Evolutionary conservation across 225 moss, liverwort and hornwort genomes (phyloP).

Genomic region (Pseudisothecium myosuroides): DNA sequence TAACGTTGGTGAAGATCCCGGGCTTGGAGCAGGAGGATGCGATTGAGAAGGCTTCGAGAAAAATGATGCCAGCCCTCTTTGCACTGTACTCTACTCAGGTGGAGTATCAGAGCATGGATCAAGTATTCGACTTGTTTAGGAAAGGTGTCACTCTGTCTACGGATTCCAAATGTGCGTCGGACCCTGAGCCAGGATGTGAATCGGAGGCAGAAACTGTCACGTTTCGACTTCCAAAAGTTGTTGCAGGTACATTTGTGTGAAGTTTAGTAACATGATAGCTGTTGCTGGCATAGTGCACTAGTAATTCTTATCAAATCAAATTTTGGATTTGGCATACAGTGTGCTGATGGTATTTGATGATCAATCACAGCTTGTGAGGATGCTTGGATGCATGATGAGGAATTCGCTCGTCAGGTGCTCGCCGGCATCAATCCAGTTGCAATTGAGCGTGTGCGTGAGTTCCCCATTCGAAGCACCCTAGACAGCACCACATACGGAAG

Average conservation of each 20-base stretch:
- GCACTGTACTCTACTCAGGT: constrained; percentile 32
- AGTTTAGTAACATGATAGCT: not conserved
- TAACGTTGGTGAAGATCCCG: constrained; percentile 34
- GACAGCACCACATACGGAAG: constrained; percentile 24
- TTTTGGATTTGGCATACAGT: not conserved
- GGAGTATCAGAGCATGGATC: constrained; percentile 40
- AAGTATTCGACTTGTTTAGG: constrained; percentile 49
- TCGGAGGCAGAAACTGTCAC: not conserved
- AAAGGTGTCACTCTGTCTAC: constrained; percentile 8
- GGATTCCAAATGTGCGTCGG: not conserved
- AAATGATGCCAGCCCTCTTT: constrained; percentile 47
- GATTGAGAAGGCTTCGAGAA: constrained; percentile 45
- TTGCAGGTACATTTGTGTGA: constrained; percentile 20
- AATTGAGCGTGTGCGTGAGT: constrained; percentile 42
- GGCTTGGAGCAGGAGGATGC: constrained; percentile 43
- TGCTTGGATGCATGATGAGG: constrained; percentile 63
- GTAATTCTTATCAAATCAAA: not conserved
- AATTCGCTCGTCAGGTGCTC: constrained; percentile 58
- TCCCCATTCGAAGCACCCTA: constrained; percentile 43
- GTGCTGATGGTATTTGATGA: not conserved
- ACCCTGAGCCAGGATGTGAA: not conserved
- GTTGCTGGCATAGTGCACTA: not conserved
- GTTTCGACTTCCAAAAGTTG: constrained; percentile 33
- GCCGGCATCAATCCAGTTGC: constrained; percentile 61
- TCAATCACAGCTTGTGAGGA: constrained; percentile 34